These are phyloP conservation scores for Guyanaporus albipodus DNA, from an alignment of 768 basidiomycete genomes.

Conservation along the genomic window DNA sequence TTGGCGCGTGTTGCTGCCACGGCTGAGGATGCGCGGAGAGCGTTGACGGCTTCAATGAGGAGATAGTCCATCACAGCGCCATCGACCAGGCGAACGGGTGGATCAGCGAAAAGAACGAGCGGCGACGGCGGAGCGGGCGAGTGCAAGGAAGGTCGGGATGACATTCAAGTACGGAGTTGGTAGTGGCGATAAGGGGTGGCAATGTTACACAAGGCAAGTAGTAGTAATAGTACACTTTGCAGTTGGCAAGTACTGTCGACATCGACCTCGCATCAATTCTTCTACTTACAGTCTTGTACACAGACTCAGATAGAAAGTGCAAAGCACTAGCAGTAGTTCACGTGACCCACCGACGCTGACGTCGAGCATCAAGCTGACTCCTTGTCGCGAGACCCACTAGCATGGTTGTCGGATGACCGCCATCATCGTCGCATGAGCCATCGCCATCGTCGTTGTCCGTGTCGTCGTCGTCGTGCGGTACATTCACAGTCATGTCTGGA, in stretches of 20 bases:
- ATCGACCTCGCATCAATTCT: too few relatives aligned
- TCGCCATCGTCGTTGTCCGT: neutral
- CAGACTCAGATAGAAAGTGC: too few relatives aligned
- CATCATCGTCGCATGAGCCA: slow-evolving; percentile 1
- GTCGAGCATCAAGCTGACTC: neutral
- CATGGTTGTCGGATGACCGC: neutral
- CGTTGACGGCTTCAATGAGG: slow-evolving; percentile 73
- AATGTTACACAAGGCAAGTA: too few relatives aligned
- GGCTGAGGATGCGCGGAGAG: slow-evolving; percentile 68
- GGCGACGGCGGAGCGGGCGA: slow-evolving; percentile 12
- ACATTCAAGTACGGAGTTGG: too few relatives aligned
- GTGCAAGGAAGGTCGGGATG: slow-evolving; percentile 31
- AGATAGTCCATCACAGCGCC: slow-evolving; percentile 80
- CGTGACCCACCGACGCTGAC: slow-evolving; percentile 2
- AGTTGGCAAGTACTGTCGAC: too few relatives aligned
- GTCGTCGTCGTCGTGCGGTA: neutral
- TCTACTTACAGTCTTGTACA: too few relatives aligned
- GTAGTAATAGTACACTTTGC: too few relatives aligned
- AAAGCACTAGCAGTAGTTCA: too few relatives aligned
- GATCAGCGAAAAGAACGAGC: slow-evolving; percentile 59
- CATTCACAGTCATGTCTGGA: slow-evolving; percentile 33
- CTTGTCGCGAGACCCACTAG: too few relatives aligned
- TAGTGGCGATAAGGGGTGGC: too few relatives aligned
- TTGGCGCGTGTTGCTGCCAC: slow-evolving; percentile 66
- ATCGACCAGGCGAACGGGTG: slow-evolving; percentile 58